Evolutionary conservation across 1,139 yeast genomes (phyloP).

Genomic region (Taphrina sp.): DNA sequence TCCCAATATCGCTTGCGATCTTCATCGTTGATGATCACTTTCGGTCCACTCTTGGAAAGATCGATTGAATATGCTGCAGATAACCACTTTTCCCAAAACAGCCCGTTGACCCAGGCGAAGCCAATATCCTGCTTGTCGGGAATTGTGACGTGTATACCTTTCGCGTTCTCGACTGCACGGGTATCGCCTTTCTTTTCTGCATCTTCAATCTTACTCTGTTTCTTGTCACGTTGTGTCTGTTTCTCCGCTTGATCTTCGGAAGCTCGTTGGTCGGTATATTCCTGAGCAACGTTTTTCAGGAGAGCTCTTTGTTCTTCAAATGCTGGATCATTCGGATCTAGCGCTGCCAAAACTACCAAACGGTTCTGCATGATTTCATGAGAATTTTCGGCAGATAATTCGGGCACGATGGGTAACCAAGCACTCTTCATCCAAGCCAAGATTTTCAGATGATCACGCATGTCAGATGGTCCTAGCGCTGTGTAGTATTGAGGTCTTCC

Average conservation of each 20-base stretch:
- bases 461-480: constrained; percentile 43
- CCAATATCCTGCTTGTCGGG: constrained; percentile 42
- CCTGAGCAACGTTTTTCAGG: constrained; percentile 42
- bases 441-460: constrained; percentile 43
- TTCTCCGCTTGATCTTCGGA: constrained; percentile 40
- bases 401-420: constrained; percentile 46
- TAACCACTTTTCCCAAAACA: constrained; percentile 46
- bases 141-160: constrained; percentile 41
- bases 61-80: constrained; percentile 42
- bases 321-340: constrained; percentile 42
- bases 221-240: constrained; percentile 43
- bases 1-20: constrained; percentile 44
- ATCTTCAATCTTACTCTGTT: constrained; percentile 44
- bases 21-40: constrained; percentile 43
- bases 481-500: constrained; percentile 41
- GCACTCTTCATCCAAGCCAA: constrained; percentile 43
- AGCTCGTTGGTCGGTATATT: constrained; percentile 40
- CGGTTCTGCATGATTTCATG: constrained; percentile 42
- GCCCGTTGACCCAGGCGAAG: constrained; percentile 47
- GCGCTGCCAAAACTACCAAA: constrained; percentile 43
- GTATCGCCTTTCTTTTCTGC: constrained; percentile 44
- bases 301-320: constrained; percentile 42
- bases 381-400: constrained; percentile 45
- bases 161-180: constrained; percentile 43
- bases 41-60: constrained; percentile 38